These are phyloP conservation scores for Alternaria ethzedia DNA, from an alignment of 2,329 filamentous ascomycete genomes.

Conservation along the genomic window DNA sequence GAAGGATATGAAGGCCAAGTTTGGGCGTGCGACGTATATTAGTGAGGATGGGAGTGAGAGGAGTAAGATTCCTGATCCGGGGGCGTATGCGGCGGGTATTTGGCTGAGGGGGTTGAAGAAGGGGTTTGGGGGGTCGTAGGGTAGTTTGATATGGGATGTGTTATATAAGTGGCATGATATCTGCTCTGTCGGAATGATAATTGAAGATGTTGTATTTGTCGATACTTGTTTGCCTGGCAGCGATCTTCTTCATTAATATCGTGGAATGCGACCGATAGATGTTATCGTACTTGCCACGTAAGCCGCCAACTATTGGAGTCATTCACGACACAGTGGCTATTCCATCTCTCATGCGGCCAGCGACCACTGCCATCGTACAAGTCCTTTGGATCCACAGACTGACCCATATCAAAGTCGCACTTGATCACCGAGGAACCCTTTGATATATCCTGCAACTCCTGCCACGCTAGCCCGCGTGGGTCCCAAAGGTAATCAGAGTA, in stretches of 20 bases:
- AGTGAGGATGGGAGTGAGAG: constrained; percentile 67
- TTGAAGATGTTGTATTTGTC: no score
- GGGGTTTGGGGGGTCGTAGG: constrained; percentile 21
- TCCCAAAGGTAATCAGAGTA: no score
- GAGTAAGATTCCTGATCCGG: constrained; percentile 66
- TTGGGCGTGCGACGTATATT: constrained; percentile 84
- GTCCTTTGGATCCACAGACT: no score
- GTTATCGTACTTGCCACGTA: background rate
- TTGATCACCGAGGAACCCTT: no score
- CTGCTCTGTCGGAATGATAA: no score
- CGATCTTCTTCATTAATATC: background rate
- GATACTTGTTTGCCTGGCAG: no score
- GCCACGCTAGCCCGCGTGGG: no score
- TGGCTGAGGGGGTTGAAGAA: constrained; percentile 72
- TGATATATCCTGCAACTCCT: no score
- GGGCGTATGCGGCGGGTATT: constrained; percentile 76
- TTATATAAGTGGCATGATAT: no score
- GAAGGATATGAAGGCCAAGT: constrained; percentile 85
- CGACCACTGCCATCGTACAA: no score
- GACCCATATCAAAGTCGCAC: no score
- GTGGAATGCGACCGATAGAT: background rate
- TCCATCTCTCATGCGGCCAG: background rate
- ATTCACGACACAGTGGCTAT: background rate
- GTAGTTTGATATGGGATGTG: no score
- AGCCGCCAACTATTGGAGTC: background rate